These are phyloP conservation scores for Ogataea dorogensis DNA, from an alignment of 805 yeast species.

Conservation along the genomic window DNA sequence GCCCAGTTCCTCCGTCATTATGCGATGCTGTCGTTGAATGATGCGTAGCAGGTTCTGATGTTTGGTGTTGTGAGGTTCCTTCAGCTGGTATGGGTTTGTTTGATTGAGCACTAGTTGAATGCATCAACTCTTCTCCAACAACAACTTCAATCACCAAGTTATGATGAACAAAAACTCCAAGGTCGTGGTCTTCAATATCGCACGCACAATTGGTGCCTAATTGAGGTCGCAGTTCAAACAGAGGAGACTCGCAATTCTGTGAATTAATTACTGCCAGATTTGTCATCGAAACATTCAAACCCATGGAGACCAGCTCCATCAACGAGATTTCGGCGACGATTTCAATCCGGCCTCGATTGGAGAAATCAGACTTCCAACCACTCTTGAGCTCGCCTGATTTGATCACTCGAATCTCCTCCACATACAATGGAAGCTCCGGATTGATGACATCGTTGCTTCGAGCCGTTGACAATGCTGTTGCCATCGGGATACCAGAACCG, in stretches of 20 bases:
- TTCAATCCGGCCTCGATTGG: constrained; percentile 76
- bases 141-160: constrained; percentile 79
- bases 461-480: constrained; percentile 5
- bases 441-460: constrained; percentile 9
- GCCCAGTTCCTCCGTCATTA: constrained; percentile 32
- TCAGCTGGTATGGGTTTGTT: constrained; percentile 9
- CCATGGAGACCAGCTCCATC: constrained; percentile 55
- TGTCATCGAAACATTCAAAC: constrained; percentile 30
- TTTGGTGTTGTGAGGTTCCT: constrained; percentile 4
- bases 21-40: constrained; percentile 13
- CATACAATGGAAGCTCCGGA: constrained; percentile 36
- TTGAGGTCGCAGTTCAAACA: constrained; percentile 28
- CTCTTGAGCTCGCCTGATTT: constrained; percentile 76
- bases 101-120: constrained; percentile 27
- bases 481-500: constrained; percentile 3
- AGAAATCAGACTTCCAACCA: constrained; percentile 96
- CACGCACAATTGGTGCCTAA: constrained; percentile 58
- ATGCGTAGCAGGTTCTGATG: constrained; percentile 2
- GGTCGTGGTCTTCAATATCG: constrained; percentile 76
- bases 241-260: constrained; percentile 32
- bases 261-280: constrained; percentile 33
- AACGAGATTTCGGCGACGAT: constrained; percentile 69
- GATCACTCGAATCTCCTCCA: constrained; percentile 73
- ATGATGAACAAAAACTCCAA: constrained; percentile 78
- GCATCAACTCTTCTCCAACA: constrained; percentile 86